These are phyloP conservation scores for Chalaropsis thielavioides DNA, from an alignment of 2,329 filamentous ascomycete genomes.

Conservation along the genomic window DNA sequence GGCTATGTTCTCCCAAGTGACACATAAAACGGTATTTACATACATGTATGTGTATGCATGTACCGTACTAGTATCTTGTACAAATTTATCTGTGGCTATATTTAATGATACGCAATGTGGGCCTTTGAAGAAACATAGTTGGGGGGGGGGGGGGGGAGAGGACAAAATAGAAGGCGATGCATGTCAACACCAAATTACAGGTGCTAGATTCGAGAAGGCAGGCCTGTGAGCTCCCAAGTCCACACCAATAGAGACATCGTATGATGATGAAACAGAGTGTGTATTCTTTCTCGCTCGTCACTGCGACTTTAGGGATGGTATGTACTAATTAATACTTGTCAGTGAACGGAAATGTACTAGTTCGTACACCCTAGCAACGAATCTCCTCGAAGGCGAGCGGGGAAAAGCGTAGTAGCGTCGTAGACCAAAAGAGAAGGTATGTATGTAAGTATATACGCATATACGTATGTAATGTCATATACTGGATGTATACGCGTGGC, in stretches of 20 bases:
- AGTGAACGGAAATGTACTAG: background rate
- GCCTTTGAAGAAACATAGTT: too few relatives aligned
- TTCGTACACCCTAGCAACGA: background rate
- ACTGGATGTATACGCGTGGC: background rate
- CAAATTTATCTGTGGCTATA: too few relatives aligned
- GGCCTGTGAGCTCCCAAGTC: background rate
- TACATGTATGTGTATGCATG: background rate
- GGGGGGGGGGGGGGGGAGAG: too few relatives aligned
- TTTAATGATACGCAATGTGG: too few relatives aligned
- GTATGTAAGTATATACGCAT: background rate
- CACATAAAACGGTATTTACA: background rate
- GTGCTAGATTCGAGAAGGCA: too few relatives aligned
- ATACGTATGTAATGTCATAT: background rate
- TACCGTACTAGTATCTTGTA: too few relatives aligned
- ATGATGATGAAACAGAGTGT: conserved; percentile 4
- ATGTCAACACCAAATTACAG: too few relatives aligned
- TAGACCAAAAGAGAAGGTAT: background rate
- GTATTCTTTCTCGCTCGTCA: background rate
- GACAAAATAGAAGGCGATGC: too few relatives aligned
- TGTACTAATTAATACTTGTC: background rate
- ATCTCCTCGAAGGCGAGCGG: background rate
- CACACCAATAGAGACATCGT: background rate
- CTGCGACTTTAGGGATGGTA: background rate
- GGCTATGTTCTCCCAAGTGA: background rate
- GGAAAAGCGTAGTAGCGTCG: background rate